A percentile compares a stretch with the other conserved stretches of the same genome.
Evolutionary conservation across 768 basidiomycete species (phyloP).

Genomic region (Lyophyllum atratum): DNA sequence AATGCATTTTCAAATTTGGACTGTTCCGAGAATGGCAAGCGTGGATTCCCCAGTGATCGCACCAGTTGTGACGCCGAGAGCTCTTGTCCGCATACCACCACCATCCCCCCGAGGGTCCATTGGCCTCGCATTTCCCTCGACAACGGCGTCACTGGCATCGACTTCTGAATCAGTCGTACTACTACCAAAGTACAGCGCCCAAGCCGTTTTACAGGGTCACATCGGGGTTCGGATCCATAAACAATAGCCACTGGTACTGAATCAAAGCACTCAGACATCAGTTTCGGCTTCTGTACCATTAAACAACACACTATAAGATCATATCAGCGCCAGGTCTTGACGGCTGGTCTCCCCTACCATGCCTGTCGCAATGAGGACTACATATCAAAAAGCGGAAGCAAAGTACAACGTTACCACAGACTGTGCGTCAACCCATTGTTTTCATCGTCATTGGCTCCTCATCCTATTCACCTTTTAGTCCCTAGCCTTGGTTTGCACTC

Average conservation of each 20-base stretch:
- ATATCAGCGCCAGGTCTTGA: conserved; percentile 12
- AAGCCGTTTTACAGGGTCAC: neutral
- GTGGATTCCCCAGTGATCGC: conserved; percentile 20
- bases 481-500: conserved; percentile 77
- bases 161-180: neutral
- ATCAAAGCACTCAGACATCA: conserved; percentile 25
- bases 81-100: conserved; percentile 21
- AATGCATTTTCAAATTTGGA: conserved; percentile 17
- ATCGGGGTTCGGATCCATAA: conserved; percentile 10
- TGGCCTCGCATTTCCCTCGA: neutral
- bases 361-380: conserved; percentile 52
- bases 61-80: conserved; percentile 18
- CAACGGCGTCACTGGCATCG: neutral
- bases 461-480: conserved; percentile 41
- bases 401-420: conserved; percentile 62
- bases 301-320: conserved; percentile 16
- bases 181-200: neutral
- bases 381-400: conserved; percentile 49
- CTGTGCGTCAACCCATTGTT: conserved; percentile 37
- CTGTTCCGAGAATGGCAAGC: conserved; percentile 19
- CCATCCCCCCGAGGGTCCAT: conserved; percentile 8
- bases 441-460: neutral
- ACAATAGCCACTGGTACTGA: conserved; percentile 16
- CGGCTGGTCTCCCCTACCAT: conserved; percentile 32
- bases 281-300: conserved; percentile 19